Base-by-base conservation (phyloP, 345 rosid species). In the Citrus maxima region DNA sequence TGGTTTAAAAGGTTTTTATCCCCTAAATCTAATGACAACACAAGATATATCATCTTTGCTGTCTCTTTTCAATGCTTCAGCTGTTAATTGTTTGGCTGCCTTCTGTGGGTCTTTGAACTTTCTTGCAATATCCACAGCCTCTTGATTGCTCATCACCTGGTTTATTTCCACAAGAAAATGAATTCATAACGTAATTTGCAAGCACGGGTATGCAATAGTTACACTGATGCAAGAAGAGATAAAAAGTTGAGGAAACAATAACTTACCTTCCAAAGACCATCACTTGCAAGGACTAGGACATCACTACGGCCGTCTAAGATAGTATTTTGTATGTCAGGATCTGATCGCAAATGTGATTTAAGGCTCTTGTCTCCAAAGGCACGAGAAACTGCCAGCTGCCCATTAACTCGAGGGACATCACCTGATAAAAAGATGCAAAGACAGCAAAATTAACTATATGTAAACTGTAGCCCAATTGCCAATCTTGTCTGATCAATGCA, bases 11-110 rank as follows among this genome's bases (percentile, higher is more conserved):
- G 66, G 25, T 74, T 73, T 73, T 81, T 79, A 89, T 82, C 84
- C 84, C 80, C 89, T 86, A 78, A 92, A 88, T 80, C 90, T 92
- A 75, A 92, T 84, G 10, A 92, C 94, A 1, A 92, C 88, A 37
- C 97, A 92, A 67, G 97, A 92, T 46, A 92, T 92, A 58, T 92
- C 97, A 63, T 92, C 97, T 87, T 86, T 90, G 54, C 93, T 90
- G 1, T 87, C 94, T 85, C 89, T 84, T 82, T 83, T 84, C 46
- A 92, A 40, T 18, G 94, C 94, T 84, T 92, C 94, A 0, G 88
- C 66, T 4, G 89, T 90, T 77, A 90, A 73, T 79, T 89, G 92
- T 86, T 90, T 92, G 1, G 97, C 93, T 71, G 97, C 97, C 84
- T 89, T 90, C 84, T 81, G 56, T 27, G 97, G 97, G 82, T 92